These are phyloP conservation scores for Rhodotorula diobovata DNA, from an alignment of 768 basidiomycete genomes.

Conservation along the genomic window DNA sequence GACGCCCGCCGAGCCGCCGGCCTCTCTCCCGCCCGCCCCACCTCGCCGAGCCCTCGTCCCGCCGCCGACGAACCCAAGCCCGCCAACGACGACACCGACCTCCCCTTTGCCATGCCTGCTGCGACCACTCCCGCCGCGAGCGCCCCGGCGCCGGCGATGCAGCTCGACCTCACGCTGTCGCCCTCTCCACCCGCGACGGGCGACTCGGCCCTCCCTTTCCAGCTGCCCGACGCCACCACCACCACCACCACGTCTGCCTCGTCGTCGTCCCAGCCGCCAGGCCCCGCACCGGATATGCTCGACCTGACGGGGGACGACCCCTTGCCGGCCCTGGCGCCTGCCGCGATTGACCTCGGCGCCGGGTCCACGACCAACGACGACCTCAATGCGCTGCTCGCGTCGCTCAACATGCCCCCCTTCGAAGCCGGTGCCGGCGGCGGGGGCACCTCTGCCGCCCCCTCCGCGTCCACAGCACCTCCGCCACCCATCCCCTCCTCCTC, in stretches of 20 bases:
- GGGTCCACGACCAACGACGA: conserved; percentile 2
- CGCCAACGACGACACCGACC: not conserved
- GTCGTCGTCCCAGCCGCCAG: not conserved
- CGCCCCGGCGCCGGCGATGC: not conserved
- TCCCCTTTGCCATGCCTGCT: not conserved
- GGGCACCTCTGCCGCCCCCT: no score
- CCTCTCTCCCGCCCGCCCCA: not conserved
- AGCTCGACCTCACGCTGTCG: conserved; percentile 26
- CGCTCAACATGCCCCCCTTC: conserved; percentile 18
- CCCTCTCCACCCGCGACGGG: conserved; percentile 9
- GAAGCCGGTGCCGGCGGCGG: no score
- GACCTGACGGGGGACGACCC: not conserved
- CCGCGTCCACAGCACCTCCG: no score
- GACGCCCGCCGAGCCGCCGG: conserved; percentile 13
- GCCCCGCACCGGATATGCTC: no score
- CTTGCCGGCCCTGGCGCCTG: not conserved
- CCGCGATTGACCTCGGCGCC: not conserved
- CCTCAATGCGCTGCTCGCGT: conserved; percentile 18
- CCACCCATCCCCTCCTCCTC: not conserved
- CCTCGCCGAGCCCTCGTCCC: not conserved
- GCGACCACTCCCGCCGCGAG: not conserved
- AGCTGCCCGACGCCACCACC: not conserved
- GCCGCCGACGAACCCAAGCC: not conserved
- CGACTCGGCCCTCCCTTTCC: not conserved
- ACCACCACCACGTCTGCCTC: not conserved